A percentile compares a stretch with the other conserved stretches of the same genome.
Conservation (phyloP, 352 stramenopile genomes). For the Phytophthora idaei region DNA sequence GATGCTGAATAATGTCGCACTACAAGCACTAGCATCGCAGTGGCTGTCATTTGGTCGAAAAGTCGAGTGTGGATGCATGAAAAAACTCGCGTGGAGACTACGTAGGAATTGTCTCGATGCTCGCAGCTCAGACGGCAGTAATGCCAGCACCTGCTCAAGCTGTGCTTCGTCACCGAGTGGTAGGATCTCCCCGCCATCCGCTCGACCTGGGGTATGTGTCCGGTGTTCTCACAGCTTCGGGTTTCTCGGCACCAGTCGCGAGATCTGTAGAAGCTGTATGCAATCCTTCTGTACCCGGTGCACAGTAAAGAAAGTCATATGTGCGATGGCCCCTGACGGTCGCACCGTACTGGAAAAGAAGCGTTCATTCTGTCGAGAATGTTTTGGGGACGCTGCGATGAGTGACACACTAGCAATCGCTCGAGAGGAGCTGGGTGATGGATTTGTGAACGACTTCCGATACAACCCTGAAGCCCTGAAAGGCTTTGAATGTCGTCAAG, state of each 20-base stretch:
- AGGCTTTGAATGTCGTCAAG: not conserved
- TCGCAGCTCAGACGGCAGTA: slow-evolving; percentile 10
- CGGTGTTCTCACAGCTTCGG: slow-evolving; percentile 31
- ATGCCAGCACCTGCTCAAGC: slow-evolving; percentile 16
- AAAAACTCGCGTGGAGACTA: slow-evolving; percentile 48
- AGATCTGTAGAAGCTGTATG: slow-evolving; percentile 27
- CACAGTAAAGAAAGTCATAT: slow-evolving; percentile 28
- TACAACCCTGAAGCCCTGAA: not conserved
- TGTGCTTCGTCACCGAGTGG: slow-evolving; percentile 3
- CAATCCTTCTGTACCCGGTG: slow-evolving; percentile 32
- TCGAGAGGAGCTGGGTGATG: slow-evolving; percentile 23
- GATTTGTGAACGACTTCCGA: not conserved
- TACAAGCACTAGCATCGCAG: slow-evolving; percentile 33
- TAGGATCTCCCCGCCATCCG: not conserved
- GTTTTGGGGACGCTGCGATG: slow-evolving; percentile 13
- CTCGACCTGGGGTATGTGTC: slow-evolving; percentile 12
- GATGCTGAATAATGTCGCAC: slow-evolving; percentile 34
- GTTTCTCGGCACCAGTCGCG: slow-evolving; percentile 24
- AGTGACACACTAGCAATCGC: slow-evolving; percentile 31
- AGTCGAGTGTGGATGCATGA: slow-evolving; percentile 41
- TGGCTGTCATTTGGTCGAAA: slow-evolving; percentile 34
- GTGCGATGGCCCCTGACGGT: slow-evolving; percentile 19
- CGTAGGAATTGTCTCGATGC: slow-evolving; percentile 25
- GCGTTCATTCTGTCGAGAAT: slow-evolving; percentile 25
- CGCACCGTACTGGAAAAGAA: slow-evolving; percentile 36